These are phyloP conservation scores for Starmerella geochares DNA, from an alignment of 805 yeast species.

Conservation along the genomic window DNA sequence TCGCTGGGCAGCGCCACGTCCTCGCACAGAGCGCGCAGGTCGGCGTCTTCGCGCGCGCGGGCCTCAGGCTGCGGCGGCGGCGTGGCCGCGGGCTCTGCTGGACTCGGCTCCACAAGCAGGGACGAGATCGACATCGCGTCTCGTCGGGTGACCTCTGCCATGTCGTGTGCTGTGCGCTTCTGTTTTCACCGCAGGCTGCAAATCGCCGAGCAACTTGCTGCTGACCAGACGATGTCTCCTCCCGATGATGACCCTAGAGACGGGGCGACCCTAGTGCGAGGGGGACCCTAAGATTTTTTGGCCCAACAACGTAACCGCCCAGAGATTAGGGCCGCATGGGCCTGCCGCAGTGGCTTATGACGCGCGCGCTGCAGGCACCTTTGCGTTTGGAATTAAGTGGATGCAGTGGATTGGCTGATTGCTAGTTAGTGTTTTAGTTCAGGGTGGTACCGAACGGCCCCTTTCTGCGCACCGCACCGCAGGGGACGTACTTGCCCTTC, in stretches of 20 bases:
- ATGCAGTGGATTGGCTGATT: no score
- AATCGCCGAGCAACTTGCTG: slow-evolving; percentile 4
- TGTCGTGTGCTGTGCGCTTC: neutral
- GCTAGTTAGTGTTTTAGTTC: no score
- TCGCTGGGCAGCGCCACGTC: slow-evolving; percentile 9
- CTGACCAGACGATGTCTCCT: slow-evolving; percentile 7
- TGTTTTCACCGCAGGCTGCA: neutral
- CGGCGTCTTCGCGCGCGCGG: slow-evolving; percentile 11
- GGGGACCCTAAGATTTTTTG: slow-evolving; percentile 6
- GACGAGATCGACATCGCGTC: slow-evolving; percentile 24
- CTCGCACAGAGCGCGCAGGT: slow-evolving; percentile 17
- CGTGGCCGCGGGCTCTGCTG: slow-evolving; percentile 5
- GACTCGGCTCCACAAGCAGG: slow-evolving; percentile 15
- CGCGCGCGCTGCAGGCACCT: no score
- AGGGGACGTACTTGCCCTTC: no score
- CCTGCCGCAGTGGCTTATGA: neutral
- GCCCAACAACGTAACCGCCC: slow-evolving; percentile 6
- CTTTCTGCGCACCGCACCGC: no score
- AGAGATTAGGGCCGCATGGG: slow-evolving; percentile 5
- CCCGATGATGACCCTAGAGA: slow-evolving; percentile 6
- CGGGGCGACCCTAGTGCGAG: slow-evolving; percentile 4
- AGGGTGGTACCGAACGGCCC: no score
- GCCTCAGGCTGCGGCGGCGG: slow-evolving; percentile 6
- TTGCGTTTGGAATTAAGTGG: no score
- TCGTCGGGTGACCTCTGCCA: slow-evolving; percentile 20